These are phyloP conservation scores for Aspergillus heteromorphus DNA, from an alignment of 495 filamentous ascomycete genomes.

Conservation along the genomic window DNA sequence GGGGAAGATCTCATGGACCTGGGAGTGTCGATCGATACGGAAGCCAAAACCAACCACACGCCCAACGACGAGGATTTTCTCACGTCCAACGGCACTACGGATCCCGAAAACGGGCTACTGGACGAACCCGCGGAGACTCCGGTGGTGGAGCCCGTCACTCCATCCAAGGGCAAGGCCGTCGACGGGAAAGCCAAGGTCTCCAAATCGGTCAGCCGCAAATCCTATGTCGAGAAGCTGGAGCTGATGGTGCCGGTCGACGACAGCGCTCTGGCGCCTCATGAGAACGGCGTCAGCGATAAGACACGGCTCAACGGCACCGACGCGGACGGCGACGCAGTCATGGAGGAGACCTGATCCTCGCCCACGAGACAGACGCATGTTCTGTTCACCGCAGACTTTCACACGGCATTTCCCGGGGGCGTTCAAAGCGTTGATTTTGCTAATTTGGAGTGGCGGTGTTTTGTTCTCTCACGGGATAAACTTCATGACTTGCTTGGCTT, in stretches of 20 bases:
- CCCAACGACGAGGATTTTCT: not conserved
- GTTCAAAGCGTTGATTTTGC: slow-evolving; percentile 6
- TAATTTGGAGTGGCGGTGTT: slow-evolving; percentile 6
- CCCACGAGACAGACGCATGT: not conserved
- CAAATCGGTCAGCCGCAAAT: slow-evolving; percentile 31
- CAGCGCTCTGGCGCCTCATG: slow-evolving; percentile 1
- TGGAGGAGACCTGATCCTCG: slow-evolving; percentile 32
- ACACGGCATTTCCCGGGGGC: not conserved
- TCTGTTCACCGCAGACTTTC: not conserved
- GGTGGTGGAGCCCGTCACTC: slow-evolving; percentile 6
- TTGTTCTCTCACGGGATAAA: not conserved
- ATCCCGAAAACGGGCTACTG: slow-evolving; percentile 6
- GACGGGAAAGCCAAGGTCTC: slow-evolving; percentile 16
- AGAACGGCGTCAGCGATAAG: slow-evolving; percentile 10
- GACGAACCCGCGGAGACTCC: slow-evolving; percentile 14
- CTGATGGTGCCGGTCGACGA: slow-evolving; percentile 30
- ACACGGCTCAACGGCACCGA: slow-evolving; percentile 24
- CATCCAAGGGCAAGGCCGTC: slow-evolving; percentile 16
- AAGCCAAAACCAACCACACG: not conserved
- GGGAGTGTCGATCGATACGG: not conserved
- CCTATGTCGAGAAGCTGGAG: slow-evolving; percentile 37
- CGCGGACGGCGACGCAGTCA: slow-evolving; percentile 33
- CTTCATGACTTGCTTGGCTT: not conserved
- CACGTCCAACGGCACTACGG: slow-evolving; percentile 8
- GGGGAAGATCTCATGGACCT: not conserved